Base-by-base conservation (phyloP, 2,329 filamentous ascomycete species). In the Helotiales sp. region DNA sequence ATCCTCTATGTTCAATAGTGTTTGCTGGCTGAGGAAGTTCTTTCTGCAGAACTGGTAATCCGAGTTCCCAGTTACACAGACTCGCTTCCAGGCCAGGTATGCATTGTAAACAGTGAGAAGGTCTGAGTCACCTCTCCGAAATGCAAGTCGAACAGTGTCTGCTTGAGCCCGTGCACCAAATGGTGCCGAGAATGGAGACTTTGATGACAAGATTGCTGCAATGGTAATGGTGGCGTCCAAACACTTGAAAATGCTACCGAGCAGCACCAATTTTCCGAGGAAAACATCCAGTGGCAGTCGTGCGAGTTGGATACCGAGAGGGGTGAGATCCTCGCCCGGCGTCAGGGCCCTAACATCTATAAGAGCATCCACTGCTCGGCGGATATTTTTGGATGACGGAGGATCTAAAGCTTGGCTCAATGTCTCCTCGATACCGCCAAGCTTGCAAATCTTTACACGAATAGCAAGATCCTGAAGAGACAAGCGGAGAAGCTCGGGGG, bases 401-500 rank as follows among this genome's bases (percentile, higher is more conserved):
- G 95, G 91, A 76, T 99, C 96, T 17, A 99, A 84, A 3, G 96
- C 96, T 78, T 94, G 89, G 24, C 91, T 87, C 10, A 99, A 84
- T 0, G 94, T 97, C 73, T 95, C 88, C 77, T 98, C 95, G 63
- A 98, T 97, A 47, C 93, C 91, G 11, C 96, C 96, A 50, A 99
- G 87, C 76, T 96, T 97, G 83, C 95, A 99, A 54, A 97, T 97
- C 80, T 99, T 99, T 71, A 98, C 94, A 8, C 96, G 89, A 77
- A 99, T 94, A 5, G 97, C 93, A 11, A 99, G 84, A 76, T 99
- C 96, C 78, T 99, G 96, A 11, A 99, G 83, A 0, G 96, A 97
- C 3, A 99, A 83, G 0, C 96, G 91, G 47, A 99, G 87, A 89
- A 99, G 97, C 78, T 99, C 96, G 0, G 96, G 96, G 0, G 93